Percentiles rank a stretch among this genome's conserved stretches.
Evolutionary conservation across 805 yeast genomes (phyloP).

Genomic region (Diddensiella transvaalensis): DNA sequence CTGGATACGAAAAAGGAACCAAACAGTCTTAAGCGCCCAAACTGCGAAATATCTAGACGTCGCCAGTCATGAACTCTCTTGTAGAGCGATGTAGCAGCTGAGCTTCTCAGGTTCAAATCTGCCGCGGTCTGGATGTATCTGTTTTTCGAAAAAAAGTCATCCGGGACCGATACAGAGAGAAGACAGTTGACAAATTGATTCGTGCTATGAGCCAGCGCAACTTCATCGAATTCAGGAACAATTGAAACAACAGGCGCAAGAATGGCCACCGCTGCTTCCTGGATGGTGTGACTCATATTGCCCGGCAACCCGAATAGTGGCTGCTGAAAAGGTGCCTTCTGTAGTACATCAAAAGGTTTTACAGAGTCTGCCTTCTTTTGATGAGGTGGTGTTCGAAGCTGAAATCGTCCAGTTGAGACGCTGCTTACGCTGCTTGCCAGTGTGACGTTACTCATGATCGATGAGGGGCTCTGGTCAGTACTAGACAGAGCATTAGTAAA

Average conservation of each 20-base stretch:
- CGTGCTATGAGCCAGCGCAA: neutral
- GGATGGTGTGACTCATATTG: neutral
- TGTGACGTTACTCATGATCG: neutral
- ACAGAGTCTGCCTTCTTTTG: neutral
- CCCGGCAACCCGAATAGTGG: neutral
- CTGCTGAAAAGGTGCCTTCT: neutral
- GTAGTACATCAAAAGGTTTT: neutral
- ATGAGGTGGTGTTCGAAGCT: neutral
- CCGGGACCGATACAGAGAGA: slow-evolving; percentile 9
- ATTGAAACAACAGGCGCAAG: slow-evolving; percentile 1
- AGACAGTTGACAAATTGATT: slow-evolving; percentile 4
- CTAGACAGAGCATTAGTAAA: neutral
- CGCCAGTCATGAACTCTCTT: slow-evolving; percentile 1
- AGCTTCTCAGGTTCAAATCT: slow-evolving; percentile 5
- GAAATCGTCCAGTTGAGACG: neutral
- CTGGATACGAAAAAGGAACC: slow-evolving; percentile 14
- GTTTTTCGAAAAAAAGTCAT: neutral
- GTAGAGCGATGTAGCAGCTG: neutral
- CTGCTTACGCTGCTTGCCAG: neutral
- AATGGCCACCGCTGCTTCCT: neutral
- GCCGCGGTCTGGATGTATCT: slow-evolving; percentile 3
- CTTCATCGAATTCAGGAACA: slow-evolving; percentile 3
- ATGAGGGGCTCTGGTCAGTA: slow-evolving; percentile 1
- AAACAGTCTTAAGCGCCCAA: slow-evolving; percentile 17
- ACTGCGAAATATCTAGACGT: slow-evolving; percentile 8